These are phyloP conservation scores for Blepharisma japonicum DNA, from an alignment of 73 alveolate genomes.

Conservation along the genomic window DNA sequence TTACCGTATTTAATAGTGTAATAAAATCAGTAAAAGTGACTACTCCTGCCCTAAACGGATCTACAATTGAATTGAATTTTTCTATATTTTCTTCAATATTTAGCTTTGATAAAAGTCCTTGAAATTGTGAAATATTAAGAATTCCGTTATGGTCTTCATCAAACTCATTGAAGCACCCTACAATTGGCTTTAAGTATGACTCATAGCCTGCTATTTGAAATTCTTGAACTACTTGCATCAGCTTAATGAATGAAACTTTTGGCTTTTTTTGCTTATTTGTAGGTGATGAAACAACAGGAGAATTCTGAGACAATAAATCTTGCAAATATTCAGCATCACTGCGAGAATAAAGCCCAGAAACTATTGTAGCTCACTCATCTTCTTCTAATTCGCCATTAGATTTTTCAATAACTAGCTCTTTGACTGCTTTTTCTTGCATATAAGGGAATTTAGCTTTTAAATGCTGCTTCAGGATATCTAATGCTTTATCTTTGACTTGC, in stretches of 20 bases:
- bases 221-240: slow-evolving; percentile 81
- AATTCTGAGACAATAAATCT: slow-evolving; percentile 35
- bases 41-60: slow-evolving; percentile 89
- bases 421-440: slow-evolving; percentile 80
- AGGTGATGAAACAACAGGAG: slow-evolving; percentile 55
- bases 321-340: slow-evolving; percentile 38
- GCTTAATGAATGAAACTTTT: slow-evolving; percentile 58
- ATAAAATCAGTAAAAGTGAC: slow-evolving; percentile 91
- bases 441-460: slow-evolving; percentile 77
- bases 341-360: slow-evolving; percentile 67
- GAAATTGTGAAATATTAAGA: slow-evolving; percentile 79
- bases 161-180: slow-evolving; percentile 67
- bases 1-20: slow-evolving; percentile 77
- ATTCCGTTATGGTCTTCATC: slow-evolving; percentile 90
- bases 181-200: slow-evolving; percentile 81
- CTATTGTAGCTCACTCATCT: slow-evolving; percentile 91
- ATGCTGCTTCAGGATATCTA: slow-evolving; percentile 64
- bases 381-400: slow-evolving; percentile 78
- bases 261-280: slow-evolving; percentile 53
- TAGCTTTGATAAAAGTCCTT: slow-evolving; percentile 70
- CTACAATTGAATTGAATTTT: slow-evolving; percentile 73
- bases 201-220: slow-evolving; percentile 92
- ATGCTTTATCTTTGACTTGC: slow-evolving; percentile 89
- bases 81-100: slow-evolving; percentile 64
- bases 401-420: slow-evolving; percentile 61